A percentile compares a stretch with the other conserved stretches of the same genome.
Evolutionary conservation across 1,284 basidiomycete genomes (phyloP).

Genomic region (Cutaneotrichosporon arboriforme): DNA sequence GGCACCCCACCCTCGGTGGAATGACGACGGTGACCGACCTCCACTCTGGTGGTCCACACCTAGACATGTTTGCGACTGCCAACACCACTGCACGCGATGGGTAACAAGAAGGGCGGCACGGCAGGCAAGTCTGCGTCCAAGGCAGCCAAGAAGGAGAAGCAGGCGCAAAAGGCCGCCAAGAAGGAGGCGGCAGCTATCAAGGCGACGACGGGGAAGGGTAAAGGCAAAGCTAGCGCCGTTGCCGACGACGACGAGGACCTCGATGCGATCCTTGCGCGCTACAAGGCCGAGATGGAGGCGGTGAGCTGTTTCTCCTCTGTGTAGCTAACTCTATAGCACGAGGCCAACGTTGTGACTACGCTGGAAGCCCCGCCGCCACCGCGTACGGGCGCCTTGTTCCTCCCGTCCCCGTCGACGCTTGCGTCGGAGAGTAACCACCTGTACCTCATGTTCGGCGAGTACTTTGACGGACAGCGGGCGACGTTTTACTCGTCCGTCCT

Average conservation of each 20-base stretch:
- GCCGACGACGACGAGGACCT: slow-evolving; percentile 71
- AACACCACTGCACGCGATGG: too few species aligned
- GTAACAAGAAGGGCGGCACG: slow-evolving; percentile 14
- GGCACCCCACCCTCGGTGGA: not conserved
- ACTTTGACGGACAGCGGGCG: slow-evolving; percentile 75
- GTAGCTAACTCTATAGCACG: slow-evolving; percentile 73
- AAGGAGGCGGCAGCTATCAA: slow-evolving; percentile 62
- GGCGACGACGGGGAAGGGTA: slow-evolving; percentile 23
- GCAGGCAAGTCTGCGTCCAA: slow-evolving; percentile 55
- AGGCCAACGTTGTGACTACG: slow-evolving; percentile 54
- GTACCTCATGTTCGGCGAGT: slow-evolving; percentile 70
- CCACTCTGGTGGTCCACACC: slow-evolving; percentile 19
- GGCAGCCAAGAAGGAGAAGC: slow-evolving; percentile 67
- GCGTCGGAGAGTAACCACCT: slow-evolving; percentile 63
- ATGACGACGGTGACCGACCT: slow-evolving; percentile 8
- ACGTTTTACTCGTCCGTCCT: slow-evolving; percentile 22
- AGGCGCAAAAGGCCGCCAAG: slow-evolving; percentile 51
- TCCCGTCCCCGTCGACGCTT: slow-evolving; percentile 55
- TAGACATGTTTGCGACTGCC: too few species aligned
- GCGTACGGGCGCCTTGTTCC: slow-evolving; percentile 72
- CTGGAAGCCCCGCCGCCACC: slow-evolving; percentile 59
- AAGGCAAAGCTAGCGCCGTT: slow-evolving; percentile 45
- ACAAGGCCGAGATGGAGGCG: slow-evolving; percentile 20
- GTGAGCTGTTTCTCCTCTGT: slow-evolving; percentile 62
- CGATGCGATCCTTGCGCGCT: slow-evolving; percentile 66